A percentile compares a stretch with the other conserved stretches of the same genome.
phyloP scores from a whole-genome alignment of 768 basidiomycete genomes.

The Pulveroboletus frians region DNA sequence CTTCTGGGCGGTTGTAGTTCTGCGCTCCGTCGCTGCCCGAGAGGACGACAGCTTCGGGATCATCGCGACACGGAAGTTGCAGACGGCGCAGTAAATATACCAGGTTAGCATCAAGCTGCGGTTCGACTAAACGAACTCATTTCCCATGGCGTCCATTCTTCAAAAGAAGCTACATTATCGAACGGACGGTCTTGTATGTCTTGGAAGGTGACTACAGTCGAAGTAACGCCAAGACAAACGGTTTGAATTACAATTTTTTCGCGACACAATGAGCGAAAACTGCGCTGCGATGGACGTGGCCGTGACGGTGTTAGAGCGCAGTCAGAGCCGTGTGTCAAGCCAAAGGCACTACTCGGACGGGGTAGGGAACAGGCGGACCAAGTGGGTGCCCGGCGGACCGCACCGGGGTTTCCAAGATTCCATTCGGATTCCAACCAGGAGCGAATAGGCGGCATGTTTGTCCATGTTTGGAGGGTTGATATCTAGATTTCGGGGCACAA shows the following conservation, averaged over 20 bases:
- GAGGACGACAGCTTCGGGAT: neutral
- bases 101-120: neutral
- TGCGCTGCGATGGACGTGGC: neutral
- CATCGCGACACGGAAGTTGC: neutral
- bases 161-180: neutral
- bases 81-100: constrained; percentile 14
- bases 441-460: constrained; percentile 21
- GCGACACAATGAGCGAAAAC: neutral
- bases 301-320: constrained; percentile 14
- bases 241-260: neutral
- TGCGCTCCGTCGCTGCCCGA: no score
- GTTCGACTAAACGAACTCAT: neutral
- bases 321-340: neutral
- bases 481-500: constrained; percentile 21
- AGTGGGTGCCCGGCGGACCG: constrained; percentile 6
- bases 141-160: neutral
- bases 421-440: constrained; percentile 21
- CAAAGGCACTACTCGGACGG: neutral
- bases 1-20: neutral
- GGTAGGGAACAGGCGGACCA: constrained; percentile 22
- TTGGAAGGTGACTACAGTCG: neutral
- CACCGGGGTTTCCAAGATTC: constrained; percentile 25
- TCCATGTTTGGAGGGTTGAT: constrained; percentile 22
- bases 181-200: neutral
- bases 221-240: neutral